Conservation (phyloP, 1,284 basidiomycete species). For the Rhodotorula sp. region DNA sequence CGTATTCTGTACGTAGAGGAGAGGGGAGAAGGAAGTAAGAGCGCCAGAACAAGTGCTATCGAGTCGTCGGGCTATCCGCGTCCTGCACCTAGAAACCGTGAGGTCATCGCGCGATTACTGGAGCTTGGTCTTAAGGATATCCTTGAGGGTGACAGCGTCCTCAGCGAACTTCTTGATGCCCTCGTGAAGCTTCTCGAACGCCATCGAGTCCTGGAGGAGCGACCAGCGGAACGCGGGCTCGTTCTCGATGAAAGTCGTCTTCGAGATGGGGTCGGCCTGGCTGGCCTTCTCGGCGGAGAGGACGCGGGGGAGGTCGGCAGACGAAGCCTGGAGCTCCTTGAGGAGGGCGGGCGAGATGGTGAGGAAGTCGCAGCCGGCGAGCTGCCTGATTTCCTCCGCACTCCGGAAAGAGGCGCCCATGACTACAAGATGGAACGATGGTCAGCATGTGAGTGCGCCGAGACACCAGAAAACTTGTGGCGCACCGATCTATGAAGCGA, state of each 20-base stretch:
- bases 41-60: not conserved
- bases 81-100: too few relatives aligned
- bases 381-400: conserved; percentile 88
- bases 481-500: too few relatives aligned
- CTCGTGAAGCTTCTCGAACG: conserved; percentile 91
- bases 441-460: not conserved
- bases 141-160: conserved; percentile 87
- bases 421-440: not conserved
- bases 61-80: not conserved
- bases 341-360: conserved; percentile 90
- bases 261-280: conserved; percentile 60
- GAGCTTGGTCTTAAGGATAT: conserved; percentile 75
- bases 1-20: too few relatives aligned
- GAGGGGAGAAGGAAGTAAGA: too few relatives aligned
- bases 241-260: conserved; percentile 85
- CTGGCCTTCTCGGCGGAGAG: conserved; percentile 64
- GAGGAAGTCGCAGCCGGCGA: conserved; percentile 95
- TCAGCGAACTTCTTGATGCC: conserved; percentile 70
- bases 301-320: conserved; percentile 74
- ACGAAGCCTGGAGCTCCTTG: conserved; percentile 84
- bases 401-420: conserved; percentile 2
- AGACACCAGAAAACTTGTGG: not conserved
- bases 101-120: conserved; percentile 35
- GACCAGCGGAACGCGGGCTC: conserved; percentile 94
- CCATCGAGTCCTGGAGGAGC: conserved; percentile 85